A percentile compares a stretch with the other conserved stretches of the same genome.
These are phyloP conservation scores for Sclerotinia glacialis DNA, from an alignment of 2,329 filamentous ascomycete species.

Conservation along the genomic window DNA sequence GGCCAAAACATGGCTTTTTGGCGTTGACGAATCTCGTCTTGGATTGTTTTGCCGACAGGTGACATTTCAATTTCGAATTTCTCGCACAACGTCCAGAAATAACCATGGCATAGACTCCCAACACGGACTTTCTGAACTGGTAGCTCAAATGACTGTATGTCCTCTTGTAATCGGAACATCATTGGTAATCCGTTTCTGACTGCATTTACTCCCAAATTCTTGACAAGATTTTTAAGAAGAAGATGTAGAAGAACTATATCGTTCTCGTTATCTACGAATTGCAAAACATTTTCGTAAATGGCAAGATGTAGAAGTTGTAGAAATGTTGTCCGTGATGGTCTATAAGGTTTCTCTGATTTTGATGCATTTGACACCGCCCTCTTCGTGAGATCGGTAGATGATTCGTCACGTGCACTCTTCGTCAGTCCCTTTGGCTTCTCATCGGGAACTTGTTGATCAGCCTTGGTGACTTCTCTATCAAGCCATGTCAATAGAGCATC, in stretches of 20 bases:
- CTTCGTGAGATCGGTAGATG: conserved; percentile 40
- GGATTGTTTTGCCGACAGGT: conserved; percentile 65
- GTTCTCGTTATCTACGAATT: conserved; percentile 67
- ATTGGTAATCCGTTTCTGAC: conserved; percentile 77
- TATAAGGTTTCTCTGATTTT: conserved; percentile 39
- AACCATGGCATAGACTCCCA: conserved; percentile 82
- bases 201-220: conserved; percentile 79
- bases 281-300: conserved; percentile 83
- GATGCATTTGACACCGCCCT: conserved; percentile 69
- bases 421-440: conserved; percentile 48
- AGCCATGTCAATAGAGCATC: conserved; percentile 85
- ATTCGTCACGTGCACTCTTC: conserved; percentile 37
- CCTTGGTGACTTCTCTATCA: conserved; percentile 68
- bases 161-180: conserved; percentile 84
- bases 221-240: conserved; percentile 70
- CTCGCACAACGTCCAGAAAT: conserved; percentile 77
- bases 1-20: conserved; percentile 77
- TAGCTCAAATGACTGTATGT: conserved; percentile 65
- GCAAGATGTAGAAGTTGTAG: conserved; percentile 79
- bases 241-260: conserved; percentile 77
- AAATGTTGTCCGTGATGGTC: conserved; percentile 51
- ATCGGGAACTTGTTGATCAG: conserved; percentile 61
- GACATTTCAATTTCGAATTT: conserved; percentile 74
- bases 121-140: conserved; percentile 73
- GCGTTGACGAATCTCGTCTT: conserved; percentile 72